These are phyloP conservation scores for Malassezia sympodialis DNA, from an alignment of 1,284 basidiomycete genomes.

Conservation along the genomic window DNA sequence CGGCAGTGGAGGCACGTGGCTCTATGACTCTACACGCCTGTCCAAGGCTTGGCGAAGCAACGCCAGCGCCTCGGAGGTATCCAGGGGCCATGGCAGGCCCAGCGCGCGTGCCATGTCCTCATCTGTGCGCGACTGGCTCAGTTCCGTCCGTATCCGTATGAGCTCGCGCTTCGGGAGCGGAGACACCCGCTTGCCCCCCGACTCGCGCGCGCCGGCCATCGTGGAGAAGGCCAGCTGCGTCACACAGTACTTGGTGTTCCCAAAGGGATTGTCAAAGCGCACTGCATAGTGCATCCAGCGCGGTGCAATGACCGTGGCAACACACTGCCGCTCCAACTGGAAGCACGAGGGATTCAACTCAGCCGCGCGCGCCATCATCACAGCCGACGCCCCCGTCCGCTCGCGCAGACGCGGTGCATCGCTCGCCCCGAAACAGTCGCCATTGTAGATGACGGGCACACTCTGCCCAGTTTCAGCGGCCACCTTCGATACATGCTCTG, in stretches of 20 bases:
- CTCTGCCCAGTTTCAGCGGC: conserved; percentile 51
- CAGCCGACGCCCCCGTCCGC: conserved; percentile 63
- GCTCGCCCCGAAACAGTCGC: conserved; percentile 71
- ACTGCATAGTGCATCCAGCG: conserved; percentile 34
- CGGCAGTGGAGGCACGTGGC: neutral
- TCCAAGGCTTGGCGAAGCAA: neutral
- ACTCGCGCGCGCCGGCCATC: conserved; percentile 7
- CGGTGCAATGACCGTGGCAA: conserved; percentile 33
- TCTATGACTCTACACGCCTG: neutral
- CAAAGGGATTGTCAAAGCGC: conserved; percentile 60
- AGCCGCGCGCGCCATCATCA: conserved; percentile 91
- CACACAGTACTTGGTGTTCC: conserved; percentile 84
- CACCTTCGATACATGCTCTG: conserved; percentile 63
- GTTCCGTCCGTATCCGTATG: neutral
- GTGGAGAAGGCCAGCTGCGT: conserved; percentile 48
- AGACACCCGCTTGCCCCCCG: conserved; percentile 3
- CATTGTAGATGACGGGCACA: conserved; percentile 83
- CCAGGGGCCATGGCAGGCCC: conserved; percentile 7
- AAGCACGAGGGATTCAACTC: conserved; percentile 89
- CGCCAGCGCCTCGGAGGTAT: neutral
- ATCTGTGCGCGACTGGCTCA: conserved; percentile 7
- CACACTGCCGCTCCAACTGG: conserved; percentile 50
- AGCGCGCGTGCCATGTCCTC: conserved; percentile 11
- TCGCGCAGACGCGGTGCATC: conserved; percentile 67
- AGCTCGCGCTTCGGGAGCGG: conserved; percentile 12